These are phyloP conservation scores for Fomitopsis pulvina DNA, from an alignment of 768 basidiomycete genomes.

Conservation along the genomic window DNA sequence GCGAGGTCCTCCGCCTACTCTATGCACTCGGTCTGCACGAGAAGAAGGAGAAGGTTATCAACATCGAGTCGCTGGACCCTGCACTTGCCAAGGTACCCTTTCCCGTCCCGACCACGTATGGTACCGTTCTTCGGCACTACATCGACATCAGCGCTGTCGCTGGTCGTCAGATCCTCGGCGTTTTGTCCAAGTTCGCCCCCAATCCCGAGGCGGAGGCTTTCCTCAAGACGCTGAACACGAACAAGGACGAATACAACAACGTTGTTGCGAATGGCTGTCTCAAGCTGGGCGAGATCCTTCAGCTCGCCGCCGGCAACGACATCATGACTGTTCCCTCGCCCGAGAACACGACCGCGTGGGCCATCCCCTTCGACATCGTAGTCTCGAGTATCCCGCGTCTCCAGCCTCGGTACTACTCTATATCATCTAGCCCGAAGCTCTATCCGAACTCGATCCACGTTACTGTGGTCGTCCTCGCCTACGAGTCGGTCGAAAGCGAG, in stretches of 20 bases:
- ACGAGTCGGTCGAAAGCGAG: slow-evolving; percentile 57
- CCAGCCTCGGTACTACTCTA: slow-evolving; percentile 97
- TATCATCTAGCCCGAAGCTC: slow-evolving; percentile 94
- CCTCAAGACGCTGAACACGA: slow-evolving; percentile 69
- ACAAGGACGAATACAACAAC: slow-evolving; percentile 83
- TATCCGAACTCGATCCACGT: slow-evolving; percentile 87
- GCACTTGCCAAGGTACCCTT: slow-evolving; percentile 98
- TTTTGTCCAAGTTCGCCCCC: slow-evolving; percentile 85
- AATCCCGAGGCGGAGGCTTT: slow-evolving; percentile 66
- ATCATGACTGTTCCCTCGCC: slow-evolving; percentile 46
- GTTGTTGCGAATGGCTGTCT: slow-evolving; percentile 77
- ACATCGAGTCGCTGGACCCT: slow-evolving; percentile 95
- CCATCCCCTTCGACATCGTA: slow-evolving; percentile 94
- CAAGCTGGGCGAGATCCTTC: slow-evolving; percentile 89
- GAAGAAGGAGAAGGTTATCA: slow-evolving; percentile 78
- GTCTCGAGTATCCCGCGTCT: slow-evolving; percentile 90
- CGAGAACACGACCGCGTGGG: slow-evolving; percentile 81
- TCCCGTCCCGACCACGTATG: slow-evolving; percentile 94
- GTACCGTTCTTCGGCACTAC: slow-evolving; percentile 91
- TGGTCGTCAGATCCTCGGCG: slow-evolving; percentile 88
- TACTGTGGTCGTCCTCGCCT: slow-evolving; percentile 93
- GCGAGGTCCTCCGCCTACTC: slow-evolving; percentile 86
- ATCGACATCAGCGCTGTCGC: slow-evolving; percentile 94
- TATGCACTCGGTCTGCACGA: slow-evolving; percentile 77
- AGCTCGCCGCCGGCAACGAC: slow-evolving; percentile 82